Base-by-base conservation (phyloP, 352 stramenopile genomes). In the Phytopythium helicoides region DNA sequence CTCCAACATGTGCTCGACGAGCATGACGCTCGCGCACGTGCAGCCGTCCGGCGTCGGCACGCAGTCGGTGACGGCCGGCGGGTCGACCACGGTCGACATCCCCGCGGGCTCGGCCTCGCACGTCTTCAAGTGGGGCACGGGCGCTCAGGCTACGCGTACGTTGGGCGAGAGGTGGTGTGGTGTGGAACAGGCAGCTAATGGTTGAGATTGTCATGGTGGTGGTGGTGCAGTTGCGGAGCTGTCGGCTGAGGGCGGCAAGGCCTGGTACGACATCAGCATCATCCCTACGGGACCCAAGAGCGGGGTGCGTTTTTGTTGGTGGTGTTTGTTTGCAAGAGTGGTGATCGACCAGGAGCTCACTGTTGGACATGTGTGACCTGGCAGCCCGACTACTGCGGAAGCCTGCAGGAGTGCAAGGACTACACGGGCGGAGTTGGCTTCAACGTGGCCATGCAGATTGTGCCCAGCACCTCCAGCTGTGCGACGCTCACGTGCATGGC, bases 191-290 rank as follows among this genome's bases (percentile, higher is more conserved):
- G n/a, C n/a, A n/a, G n/a, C n/a, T n/a, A n/a, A n/a, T n/a, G n/a
- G n/a, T n/a, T n/a, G n/a, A n/a, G n/a, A n/a, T n/a, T 51, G n/a
- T 18, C 12, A 22, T 12, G 22, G 22, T 22, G 18, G 19, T 48
- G 25, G 16, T 46, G 18, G 1, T 49, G 7, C 33, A 87, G 76
- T 89, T 31, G 78, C 70, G 12, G 81, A 92, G 54, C 87, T 92
- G 52, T 89, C 81, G 2, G 60, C 28, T 14, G 64, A 75, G 36
- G 73, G 68, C 34, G 73, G 66, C 28, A 80, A 68, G 60, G 54
- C 59, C 15, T 90, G 81, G 76, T 81, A 55, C 44, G 81, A 90
- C 48, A 92, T 92, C 54, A 88, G 74, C 41, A 86, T 78, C 68
- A 89, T 92, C 58, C 78, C 81, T 0, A 89, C 81, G 3, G 76